Conservation (phyloP, 371 early-diverging fungal genomes). For the Mortierella sp. region DNA sequence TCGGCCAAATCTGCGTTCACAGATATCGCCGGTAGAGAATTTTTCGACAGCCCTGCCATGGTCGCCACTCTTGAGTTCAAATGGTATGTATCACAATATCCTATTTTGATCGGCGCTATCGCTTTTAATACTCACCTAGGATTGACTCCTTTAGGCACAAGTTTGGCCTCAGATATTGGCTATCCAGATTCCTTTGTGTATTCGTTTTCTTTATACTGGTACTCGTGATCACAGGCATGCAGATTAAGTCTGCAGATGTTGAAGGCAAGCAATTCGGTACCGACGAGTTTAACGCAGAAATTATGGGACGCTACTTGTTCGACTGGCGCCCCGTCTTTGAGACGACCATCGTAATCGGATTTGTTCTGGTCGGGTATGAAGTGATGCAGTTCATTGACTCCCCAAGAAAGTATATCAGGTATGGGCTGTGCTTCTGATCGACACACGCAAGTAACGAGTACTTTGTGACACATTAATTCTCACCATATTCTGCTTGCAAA, state of each 20-base stretch:
- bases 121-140: conserved; percentile 2
- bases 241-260: conserved; percentile 12
- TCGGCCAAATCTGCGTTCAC: conserved; percentile 36
- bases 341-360: conserved; percentile 23
- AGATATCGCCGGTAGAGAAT: conserved; percentile 48
- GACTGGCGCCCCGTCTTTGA: conserved; percentile 27
- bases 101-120: not conserved
- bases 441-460: too few species aligned
- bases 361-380: conserved; percentile 27
- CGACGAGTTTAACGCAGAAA: not conserved
- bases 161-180: conserved; percentile 39
- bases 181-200: conserved; percentile 20
- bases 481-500: too few species aligned
- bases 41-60: conserved; percentile 55
- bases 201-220: conserved; percentile 31
- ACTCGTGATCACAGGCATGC: conserved; percentile 31
- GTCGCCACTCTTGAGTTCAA: conserved; percentile 48
- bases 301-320: conserved; percentile 9
- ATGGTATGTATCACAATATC: conserved; percentile 36
- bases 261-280: too few species aligned
- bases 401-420: conserved; percentile 38
- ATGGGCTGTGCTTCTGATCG: not conserved
- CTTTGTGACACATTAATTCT: too few species aligned
- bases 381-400: conserved; percentile 29
- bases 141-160: conserved; percentile 36